phyloP scores from a whole-genome alignment of 2,329 filamentous ascomycete genomes.

The Botryotinia narcissicola region DNA sequence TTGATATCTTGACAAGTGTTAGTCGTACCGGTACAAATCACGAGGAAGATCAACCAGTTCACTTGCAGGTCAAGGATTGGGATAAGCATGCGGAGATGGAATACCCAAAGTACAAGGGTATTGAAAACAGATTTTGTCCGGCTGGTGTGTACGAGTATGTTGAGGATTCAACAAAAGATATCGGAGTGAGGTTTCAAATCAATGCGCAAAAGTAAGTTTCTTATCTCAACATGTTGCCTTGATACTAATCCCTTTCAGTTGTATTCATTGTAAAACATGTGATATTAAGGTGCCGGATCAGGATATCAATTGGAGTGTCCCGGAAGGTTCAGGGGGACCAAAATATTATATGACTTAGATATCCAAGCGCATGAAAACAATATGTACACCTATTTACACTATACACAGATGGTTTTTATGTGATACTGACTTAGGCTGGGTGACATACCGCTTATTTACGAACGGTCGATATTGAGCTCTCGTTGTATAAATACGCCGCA shows the following conservation, averaged over 20 bases:
- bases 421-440: not conserved
- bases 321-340: constrained; percentile 68
- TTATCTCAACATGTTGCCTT: not conserved
- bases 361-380: not conserved
- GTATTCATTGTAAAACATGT: constrained; percentile 99
- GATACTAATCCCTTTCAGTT: constrained; percentile 54
- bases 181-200: constrained; percentile 95
- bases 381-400: not conserved
- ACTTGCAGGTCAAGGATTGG: constrained; percentile 94
- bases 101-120: constrained; percentile 83
- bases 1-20: constrained; percentile 94
- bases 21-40: constrained; percentile 96
- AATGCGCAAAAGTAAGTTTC: constrained; percentile 88
- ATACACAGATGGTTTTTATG: not conserved
- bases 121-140: constrained; percentile 96
- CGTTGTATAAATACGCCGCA: not conserved
- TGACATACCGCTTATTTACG: not conserved
- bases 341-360: constrained; percentile 65
- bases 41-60: constrained; percentile 96
- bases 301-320: constrained; percentile 59
- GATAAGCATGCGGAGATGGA: constrained; percentile 80
- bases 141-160: constrained; percentile 98
- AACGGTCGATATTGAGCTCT: not conserved
- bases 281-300: constrained; percentile 97
- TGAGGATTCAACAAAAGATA: constrained; percentile 81